Percentiles rank a stretch among this genome's conserved stretches.
These are phyloP conservation scores for Pleurotus salmoneostramineus DNA, from an alignment of 768 basidiomycete genomes.

Conservation along the genomic window DNA sequence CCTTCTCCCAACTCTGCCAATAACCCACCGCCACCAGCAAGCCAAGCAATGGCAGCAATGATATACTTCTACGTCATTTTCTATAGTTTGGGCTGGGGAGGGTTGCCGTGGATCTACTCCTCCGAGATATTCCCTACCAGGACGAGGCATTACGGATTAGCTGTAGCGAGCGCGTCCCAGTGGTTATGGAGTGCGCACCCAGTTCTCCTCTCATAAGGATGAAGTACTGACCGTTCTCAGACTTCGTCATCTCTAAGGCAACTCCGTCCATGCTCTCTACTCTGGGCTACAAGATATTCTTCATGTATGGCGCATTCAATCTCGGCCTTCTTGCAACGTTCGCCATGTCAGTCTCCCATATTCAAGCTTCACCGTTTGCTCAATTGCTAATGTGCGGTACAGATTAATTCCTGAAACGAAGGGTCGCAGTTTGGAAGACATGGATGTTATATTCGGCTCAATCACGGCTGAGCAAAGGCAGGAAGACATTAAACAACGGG, in stretches of 20 bases:
- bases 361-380: not conserved
- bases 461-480: conserved; percentile 51
- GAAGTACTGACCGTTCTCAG: conserved; percentile 23
- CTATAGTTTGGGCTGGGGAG: conserved; percentile 83
- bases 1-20: conserved; percentile 20
- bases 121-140: conserved; percentile 86
- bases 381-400: not conserved
- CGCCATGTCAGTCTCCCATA: conserved; percentile 42
- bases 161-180: conserved; percentile 71
- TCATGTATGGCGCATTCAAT: conserved; percentile 76
- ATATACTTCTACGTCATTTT: conserved; percentile 85
- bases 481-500: conserved; percentile 47
- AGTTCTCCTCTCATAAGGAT: not conserved
- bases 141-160: conserved; percentile 77
- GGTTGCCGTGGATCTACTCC: conserved; percentile 56
- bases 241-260: conserved; percentile 70
- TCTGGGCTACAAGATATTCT: conserved; percentile 71
- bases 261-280: conserved; percentile 60
- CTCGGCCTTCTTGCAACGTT: conserved; percentile 67
- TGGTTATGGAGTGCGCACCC: conserved; percentile 71
- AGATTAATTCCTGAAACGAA: conserved; percentile 63
- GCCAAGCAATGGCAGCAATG: conserved; percentile 83
- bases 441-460: conserved; percentile 54
- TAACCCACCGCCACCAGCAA: conserved; percentile 42
- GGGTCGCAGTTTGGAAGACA: conserved; percentile 50